phyloP scores from a whole-genome alignment of 352 stramenopile genomes.

The Thalassiosira mediterranea region DNA sequence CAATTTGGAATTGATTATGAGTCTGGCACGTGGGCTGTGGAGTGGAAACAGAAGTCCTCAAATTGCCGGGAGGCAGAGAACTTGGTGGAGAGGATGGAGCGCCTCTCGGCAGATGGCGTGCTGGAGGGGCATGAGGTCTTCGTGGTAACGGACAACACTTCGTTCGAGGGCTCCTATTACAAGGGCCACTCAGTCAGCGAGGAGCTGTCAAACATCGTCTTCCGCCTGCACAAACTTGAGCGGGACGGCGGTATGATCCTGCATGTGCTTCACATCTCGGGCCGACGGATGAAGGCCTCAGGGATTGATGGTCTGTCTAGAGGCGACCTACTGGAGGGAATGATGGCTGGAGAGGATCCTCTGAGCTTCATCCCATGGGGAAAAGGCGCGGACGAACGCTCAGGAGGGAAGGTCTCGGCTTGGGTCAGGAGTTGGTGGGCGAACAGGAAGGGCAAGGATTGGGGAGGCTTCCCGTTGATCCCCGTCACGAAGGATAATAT shows the following conservation, averaged over 20 bases:
- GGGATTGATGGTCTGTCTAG: conserved; percentile 45
- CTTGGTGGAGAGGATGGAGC: conserved; percentile 8
- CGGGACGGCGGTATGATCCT: conserved; percentile 10
- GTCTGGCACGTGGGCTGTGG: not conserved
- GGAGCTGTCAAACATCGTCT: not conserved
- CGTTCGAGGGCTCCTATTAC: conserved; percentile 20
- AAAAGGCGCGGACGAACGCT: not conserved
- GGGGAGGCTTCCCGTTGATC: not conserved
- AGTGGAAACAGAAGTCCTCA: conserved; percentile 1
- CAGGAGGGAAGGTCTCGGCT: not conserved
- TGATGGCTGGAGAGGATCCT: conserved; percentile 37
- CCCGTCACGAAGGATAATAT: not conserved
- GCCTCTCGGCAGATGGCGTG: not conserved
- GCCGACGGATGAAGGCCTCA: conserved; percentile 43
- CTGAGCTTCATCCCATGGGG: conserved; percentile 31
- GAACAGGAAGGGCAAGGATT: not conserved
- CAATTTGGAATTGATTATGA: not conserved
- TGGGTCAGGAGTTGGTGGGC: not conserved
- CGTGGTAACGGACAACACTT: conserved; percentile 40
- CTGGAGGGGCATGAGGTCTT: conserved; percentile 22
- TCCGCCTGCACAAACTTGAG: conserved; percentile 7
- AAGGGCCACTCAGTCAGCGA: conserved; percentile 11
- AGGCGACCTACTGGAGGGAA: conserved; percentile 20
- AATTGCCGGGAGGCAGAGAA: conserved; percentile 20
- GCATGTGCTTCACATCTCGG: conserved; percentile 40